Conservation (phyloP, 129 eudicot species). For the Lonicera japonica region DNA sequence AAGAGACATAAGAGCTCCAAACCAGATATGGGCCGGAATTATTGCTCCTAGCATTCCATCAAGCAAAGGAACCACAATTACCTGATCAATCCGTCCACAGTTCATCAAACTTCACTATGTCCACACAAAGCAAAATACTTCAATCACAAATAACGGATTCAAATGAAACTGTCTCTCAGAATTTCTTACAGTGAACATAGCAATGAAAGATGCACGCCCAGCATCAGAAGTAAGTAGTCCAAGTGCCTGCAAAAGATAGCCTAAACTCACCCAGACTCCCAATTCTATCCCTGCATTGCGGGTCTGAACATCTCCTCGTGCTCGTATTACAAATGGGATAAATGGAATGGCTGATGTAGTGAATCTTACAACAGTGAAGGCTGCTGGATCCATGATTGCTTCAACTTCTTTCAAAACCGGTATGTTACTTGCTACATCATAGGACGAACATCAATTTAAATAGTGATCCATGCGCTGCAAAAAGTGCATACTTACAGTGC, state of each 20-base stretch:
- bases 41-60: constrained; percentile 81
- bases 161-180: background rate
- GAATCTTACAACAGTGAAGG: constrained; percentile 76
- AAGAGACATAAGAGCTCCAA: constrained; percentile 81
- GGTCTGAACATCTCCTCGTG: constrained; percentile 47
- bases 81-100: constrained; percentile 34
- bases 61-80: constrained; percentile 82
- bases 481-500: too few species aligned
- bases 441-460: constrained; percentile 1
- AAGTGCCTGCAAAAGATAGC: constrained; percentile 80
- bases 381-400: constrained; percentile 76
- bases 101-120: constrained; percentile 13
- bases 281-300: constrained; percentile 80
- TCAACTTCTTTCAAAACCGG: constrained; percentile 85
- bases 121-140: constrained; percentile 1
- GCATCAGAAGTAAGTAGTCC: constrained; percentile 88
- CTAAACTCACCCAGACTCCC: constrained; percentile 91
- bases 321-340: constrained; percentile 63
- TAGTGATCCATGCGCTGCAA: background rate
- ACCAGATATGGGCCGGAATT: constrained; percentile 77
- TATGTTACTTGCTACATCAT: constrained; percentile 70
- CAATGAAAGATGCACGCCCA: constrained; percentile 79
- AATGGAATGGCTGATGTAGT: constrained; percentile 67
- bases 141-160: background rate
- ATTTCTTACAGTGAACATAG: constrained; percentile 81